Base-by-base conservation (phyloP, 2,329 filamentous ascomycete genomes). In the Botryotinia narcissicola region DNA sequence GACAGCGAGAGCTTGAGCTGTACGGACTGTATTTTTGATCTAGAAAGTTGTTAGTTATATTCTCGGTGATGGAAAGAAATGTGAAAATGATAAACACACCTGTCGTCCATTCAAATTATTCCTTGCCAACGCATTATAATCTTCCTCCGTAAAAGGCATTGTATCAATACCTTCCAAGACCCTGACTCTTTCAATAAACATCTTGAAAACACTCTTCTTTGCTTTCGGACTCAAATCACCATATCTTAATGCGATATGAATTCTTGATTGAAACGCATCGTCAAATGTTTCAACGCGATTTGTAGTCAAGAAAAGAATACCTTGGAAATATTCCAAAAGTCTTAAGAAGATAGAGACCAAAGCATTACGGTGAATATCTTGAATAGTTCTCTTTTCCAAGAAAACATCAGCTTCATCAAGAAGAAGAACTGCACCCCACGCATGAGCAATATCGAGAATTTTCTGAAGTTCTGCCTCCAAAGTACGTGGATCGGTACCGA, bases 201-300 rank as follows among this genome's bases (percentile, higher is more conserved):
- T 91, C 82, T 91, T 91, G 89, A 95, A 97, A 63, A 97, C 92
- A 74, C 89, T 87, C 78, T 90, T 91, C 83, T 92, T 92, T 18
- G 94, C 93, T 78, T 91, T 91, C 8, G 84, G 81, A 57, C 90
- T 90, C 14, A 97, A 86, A 67, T 92, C 89, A 57, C 92, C 92
- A 82, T 97, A 97, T 42, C 92, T 87, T 14, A 97, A 85, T 0
- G 93, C 93, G 78, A 97, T 91, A 81, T 97, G 93, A 75, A 82
- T 97, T 37, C 94, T 89, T 16, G 90, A 93, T 80, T 96, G 92
- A 85, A 97, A 97, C 0, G 94, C 94, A 75, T 96, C 93, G 78
- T 97, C 94, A 79, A 97, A 97, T 0, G 93, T 95, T 84, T 92
- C 89, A 1, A 97, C 93, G 1, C 94, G 89, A 81, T 97, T 97